phyloP scores from a whole-genome alignment of 805 yeast species.

The Lachancea sp. region DNA sequence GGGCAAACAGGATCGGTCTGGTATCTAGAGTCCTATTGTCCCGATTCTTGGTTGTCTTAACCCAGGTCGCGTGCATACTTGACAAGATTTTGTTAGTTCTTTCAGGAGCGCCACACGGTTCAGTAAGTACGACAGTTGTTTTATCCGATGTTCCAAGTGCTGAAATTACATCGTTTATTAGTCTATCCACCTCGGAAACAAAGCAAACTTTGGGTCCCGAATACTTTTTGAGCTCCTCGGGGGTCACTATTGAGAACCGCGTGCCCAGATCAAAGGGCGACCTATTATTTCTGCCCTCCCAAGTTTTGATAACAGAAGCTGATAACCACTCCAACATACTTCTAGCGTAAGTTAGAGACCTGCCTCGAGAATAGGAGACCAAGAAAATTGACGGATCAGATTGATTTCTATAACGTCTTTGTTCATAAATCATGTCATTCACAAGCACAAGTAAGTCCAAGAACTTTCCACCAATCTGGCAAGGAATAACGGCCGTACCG shows the following conservation, averaged over 20 bases:
- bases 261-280: constrained; percentile 70
- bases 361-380: constrained; percentile 72
- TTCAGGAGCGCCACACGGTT: constrained; percentile 34
- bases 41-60: constrained; percentile 33
- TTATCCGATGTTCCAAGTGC: constrained; percentile 57
- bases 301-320: constrained; percentile 70
- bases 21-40: constrained; percentile 51
- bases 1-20: constrained; percentile 47
- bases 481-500: constrained; percentile 78
- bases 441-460: constrained; percentile 69
- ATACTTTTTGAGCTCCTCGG: constrained; percentile 48
- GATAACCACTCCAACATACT: constrained; percentile 97
- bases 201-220: constrained; percentile 76
- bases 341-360: constrained; percentile 72
- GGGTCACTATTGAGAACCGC: constrained; percentile 49
- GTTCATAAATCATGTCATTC: constrained; percentile 52
- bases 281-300: constrained; percentile 62
- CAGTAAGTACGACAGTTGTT: constrained; percentile 71
- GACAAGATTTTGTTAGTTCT: constrained; percentile 8
- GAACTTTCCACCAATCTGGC: constrained; percentile 72
- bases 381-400: constrained; percentile 62
- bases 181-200: constrained; percentile 63
- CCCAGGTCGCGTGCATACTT: constrained; percentile 41
- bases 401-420: constrained; percentile 31
- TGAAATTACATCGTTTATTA: constrained; percentile 46